Base-by-base conservation (phyloP, 2,329 filamentous ascomycete species). In the Sporothrix schenckii region DNA sequence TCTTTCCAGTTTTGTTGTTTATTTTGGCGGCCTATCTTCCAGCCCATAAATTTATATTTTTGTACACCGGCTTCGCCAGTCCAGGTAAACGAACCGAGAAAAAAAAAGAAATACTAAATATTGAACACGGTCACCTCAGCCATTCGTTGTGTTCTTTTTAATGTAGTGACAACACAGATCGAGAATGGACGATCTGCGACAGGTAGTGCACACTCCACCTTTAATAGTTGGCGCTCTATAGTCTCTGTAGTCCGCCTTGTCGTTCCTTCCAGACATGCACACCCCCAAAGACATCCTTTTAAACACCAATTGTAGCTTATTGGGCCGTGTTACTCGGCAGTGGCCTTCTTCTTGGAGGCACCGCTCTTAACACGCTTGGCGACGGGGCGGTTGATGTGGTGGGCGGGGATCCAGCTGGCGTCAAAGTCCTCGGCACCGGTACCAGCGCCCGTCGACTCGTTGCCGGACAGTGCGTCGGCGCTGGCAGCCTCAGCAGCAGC, bases 361-460 rank as follows among this genome's bases (percentile, higher is more conserved):
- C 84, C 81, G 74, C 85, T 87, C 87, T 89, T 89, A 80, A 87
- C 86, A 74, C 88, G 86, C 80, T 87, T 87, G 70, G 88, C 91
- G 75, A 91, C 86, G 50, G 94, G 94, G 76, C 92, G 90, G 84
- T 94, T 92, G 80, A 97, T 88, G 82, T 98, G 94, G 80, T 91
- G 89, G 73, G 89, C 88, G 41, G 94, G 93, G 76, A 97, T 97
- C 94, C 94, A 97, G 84, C 90, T 92, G 84, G 94, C 91, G 77
- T 97, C 94, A 81, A 94, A 97, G 72, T 86, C 86, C 72, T 86
- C 83, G 73, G 89, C 85, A 72, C 89, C 87, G 74, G 87, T 89
- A 70, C 90, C 87, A 71, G 89, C 88, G 73, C 88, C 89, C 66
- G 90, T 86, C 70, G 89, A 88, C 80, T 93, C 91, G 73, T 88